A percentile compares a stretch with the other conserved stretches of the same genome.
Conservation (phyloP, 2,329 filamentous ascomycete genomes). For the Penicillium frequentans region DNA sequence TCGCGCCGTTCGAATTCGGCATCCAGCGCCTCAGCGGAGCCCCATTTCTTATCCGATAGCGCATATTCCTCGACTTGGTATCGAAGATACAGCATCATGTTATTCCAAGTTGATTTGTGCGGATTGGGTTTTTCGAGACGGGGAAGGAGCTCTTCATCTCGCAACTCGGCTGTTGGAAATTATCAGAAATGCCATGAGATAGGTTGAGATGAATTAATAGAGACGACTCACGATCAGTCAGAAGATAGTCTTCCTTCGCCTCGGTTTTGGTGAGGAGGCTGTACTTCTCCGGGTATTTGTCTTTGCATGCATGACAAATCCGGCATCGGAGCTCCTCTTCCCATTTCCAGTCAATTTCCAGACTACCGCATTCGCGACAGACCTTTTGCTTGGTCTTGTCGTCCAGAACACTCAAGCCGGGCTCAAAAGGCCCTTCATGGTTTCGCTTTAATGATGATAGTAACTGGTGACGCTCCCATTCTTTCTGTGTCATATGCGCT, state of each 20-base stretch:
- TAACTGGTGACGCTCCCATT: slow-evolving; percentile 86
- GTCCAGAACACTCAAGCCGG: slow-evolving; percentile 73
- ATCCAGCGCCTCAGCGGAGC: slow-evolving; percentile 78
- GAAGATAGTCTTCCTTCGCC: slow-evolving; percentile 88
- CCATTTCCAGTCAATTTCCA: slow-evolving; percentile 96
- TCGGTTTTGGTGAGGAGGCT: slow-evolving; percentile 95
- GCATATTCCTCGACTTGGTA: slow-evolving; percentile 95
- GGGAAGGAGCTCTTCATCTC: slow-evolving; percentile 80
- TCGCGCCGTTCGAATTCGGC: slow-evolving; percentile 82
- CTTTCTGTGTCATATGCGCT: slow-evolving; percentile 80
- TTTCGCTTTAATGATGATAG: slow-evolving; percentile 70
- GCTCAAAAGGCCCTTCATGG: slow-evolving; percentile 82
- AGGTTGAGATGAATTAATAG: background rate
- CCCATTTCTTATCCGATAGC: slow-evolving; percentile 84
- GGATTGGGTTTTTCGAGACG: slow-evolving; percentile 89
- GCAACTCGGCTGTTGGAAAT: slow-evolving; percentile 69
- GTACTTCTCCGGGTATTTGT: slow-evolving; percentile 88
- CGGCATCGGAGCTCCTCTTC: slow-evolving; percentile 75
- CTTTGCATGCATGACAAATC: slow-evolving; percentile 83
- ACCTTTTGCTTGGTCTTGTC: slow-evolving; percentile 66
- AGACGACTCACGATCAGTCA: slow-evolving; percentile 76
- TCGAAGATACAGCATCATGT: slow-evolving; percentile 97
- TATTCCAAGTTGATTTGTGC: slow-evolving; percentile 93
- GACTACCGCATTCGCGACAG: slow-evolving; percentile 77
- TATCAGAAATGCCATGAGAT: background rate